Evolutionary conservation across 2,329 filamentous ascomycete species (phyloP), one percentile per base, ranked within the genome.

Genomic region (Fusarium circinatum): DNA sequence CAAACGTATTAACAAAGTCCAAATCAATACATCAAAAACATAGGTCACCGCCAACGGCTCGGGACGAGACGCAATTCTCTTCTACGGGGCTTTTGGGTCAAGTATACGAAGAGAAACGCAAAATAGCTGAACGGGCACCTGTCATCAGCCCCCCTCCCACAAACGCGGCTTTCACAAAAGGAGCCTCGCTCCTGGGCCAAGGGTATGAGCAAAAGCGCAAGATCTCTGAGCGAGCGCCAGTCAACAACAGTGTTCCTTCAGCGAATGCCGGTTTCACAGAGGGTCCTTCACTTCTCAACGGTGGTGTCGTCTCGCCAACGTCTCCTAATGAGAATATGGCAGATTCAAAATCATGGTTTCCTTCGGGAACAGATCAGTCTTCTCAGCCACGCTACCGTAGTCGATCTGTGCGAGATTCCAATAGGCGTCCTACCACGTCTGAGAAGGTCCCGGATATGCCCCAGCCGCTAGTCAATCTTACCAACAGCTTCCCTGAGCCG

Each of bases 391-490:
- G 79, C n/a, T 54, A 73, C n/a, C 79, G 81, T 56, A 78, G 75
- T 65, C 73, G 78, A 36, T 79, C 78, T 18, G 68, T 76, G 36
- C 75, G 69, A 36, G 68, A 56, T 36, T 51, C 61, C 44, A 65
- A 48, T 32, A 65, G 59, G 69, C 76, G 39, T 26, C 79, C 79
- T 36, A 70, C 73, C 18, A 75, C 79, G 8, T 78, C 76, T 18
- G 81, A 79, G 54, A 45, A 66, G 39, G 70, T 73, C 34, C 77
- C 75, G 15, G 75, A 82, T 17, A 80, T 78, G 75, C 85, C 86
- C 6, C 90, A 90, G 70, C 92, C 93, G 4, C 85, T 95, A 11
- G 82, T 95, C 36, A 92, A 93, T 76, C 85, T 94, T 45, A 91
- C 74, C 41, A 78, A 90, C 0, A 85, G 86, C 55, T 92, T 91